Conservation (phyloP, 2,329 filamentous ascomycete species). For the Epichloe sp. region DNA sequence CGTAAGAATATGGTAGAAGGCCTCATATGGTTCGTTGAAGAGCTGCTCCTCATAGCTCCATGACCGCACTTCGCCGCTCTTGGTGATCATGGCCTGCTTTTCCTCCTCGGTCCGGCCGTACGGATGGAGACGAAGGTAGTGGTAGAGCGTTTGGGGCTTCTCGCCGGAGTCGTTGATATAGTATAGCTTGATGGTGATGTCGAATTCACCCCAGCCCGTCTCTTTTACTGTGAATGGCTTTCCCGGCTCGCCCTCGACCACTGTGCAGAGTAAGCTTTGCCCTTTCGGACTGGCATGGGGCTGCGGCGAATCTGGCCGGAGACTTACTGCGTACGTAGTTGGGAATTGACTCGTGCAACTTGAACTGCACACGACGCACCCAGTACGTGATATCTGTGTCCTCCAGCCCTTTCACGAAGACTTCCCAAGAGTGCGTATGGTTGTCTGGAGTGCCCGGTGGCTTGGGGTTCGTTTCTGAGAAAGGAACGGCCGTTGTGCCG, state of each 20-base stretch:
- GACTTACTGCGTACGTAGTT: conserved; percentile 67
- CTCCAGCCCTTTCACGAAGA: conserved; percentile 84
- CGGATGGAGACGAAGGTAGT: conserved; percentile 80
- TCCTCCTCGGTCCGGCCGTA: conserved; percentile 73
- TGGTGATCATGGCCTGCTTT: conserved; percentile 44
- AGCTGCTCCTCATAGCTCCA: conserved; percentile 90
- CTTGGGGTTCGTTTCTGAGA: conserved; percentile 68
- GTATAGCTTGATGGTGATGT: conserved; percentile 89
- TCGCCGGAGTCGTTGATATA: conserved; percentile 79
- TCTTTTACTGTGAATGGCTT: conserved; percentile 73
- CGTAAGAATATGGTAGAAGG: conserved; percentile 80
- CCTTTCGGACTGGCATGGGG: neutral
- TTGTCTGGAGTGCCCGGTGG: conserved; percentile 67
- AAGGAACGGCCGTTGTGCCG: conserved; percentile 67
- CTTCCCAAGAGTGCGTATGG: conserved; percentile 93
- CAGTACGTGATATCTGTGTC: conserved; percentile 88
- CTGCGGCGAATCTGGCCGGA: neutral
- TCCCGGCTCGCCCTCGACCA: conserved; percentile 58
- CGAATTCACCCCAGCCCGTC: conserved; percentile 97
- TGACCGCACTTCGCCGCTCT: conserved; percentile 52
- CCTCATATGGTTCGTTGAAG: conserved; percentile 93
- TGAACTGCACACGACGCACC: conserved; percentile 95
- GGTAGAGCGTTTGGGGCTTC: conserved; percentile 92
- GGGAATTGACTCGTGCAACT: conserved; percentile 91
- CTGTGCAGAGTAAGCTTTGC: conserved; percentile 17